Conservation (phyloP, 139 green algal genomes). For the Ettlia oleoabundans region DNA sequence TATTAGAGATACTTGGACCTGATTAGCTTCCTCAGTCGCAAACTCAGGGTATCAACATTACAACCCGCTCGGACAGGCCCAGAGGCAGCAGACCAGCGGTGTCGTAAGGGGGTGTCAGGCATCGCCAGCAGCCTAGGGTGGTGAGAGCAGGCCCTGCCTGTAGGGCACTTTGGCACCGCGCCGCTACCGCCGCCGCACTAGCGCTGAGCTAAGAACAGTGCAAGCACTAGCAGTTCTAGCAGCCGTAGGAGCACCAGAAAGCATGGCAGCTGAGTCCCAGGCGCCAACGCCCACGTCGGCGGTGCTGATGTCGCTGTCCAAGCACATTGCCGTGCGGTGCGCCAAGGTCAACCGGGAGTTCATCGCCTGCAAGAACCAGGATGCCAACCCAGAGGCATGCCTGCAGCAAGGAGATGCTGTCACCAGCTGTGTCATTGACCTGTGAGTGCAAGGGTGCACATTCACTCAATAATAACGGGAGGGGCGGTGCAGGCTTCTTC, state of each 20-base stretch:
- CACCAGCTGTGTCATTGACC: slow-evolving; percentile 62
- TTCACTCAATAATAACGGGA: neutral
- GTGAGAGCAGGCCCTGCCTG: too few species aligned
- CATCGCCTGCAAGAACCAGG: slow-evolving; percentile 61
- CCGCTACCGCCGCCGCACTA: too few species aligned
- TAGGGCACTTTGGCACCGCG: too few species aligned
- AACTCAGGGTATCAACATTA: too few species aligned
- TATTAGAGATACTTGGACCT: too few species aligned
- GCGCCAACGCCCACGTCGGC: slow-evolving; percentile 59
- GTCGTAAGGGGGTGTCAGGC: too few species aligned
- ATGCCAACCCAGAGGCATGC: slow-evolving; percentile 65
- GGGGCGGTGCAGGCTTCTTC: too few species aligned
- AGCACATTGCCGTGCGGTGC: slow-evolving; percentile 66
- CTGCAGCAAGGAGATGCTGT: slow-evolving; percentile 63
- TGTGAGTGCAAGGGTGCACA: slow-evolving; percentile 44
- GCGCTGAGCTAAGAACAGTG: neutral
- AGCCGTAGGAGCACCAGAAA: slow-evolving; percentile 9
- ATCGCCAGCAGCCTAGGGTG: too few species aligned
- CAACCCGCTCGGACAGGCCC: too few species aligned
- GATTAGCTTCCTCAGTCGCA: too few species aligned
- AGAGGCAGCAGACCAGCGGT: too few species aligned
- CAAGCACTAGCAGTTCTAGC: neutral
- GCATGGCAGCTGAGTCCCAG: neutral
- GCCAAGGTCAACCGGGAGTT: slow-evolving; percentile 59
- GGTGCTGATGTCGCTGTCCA: slow-evolving; percentile 67